Evolutionary conservation across 2,329 filamentous ascomycete species (phyloP).

Genomic region (Colletotrichum karsti): DNA sequence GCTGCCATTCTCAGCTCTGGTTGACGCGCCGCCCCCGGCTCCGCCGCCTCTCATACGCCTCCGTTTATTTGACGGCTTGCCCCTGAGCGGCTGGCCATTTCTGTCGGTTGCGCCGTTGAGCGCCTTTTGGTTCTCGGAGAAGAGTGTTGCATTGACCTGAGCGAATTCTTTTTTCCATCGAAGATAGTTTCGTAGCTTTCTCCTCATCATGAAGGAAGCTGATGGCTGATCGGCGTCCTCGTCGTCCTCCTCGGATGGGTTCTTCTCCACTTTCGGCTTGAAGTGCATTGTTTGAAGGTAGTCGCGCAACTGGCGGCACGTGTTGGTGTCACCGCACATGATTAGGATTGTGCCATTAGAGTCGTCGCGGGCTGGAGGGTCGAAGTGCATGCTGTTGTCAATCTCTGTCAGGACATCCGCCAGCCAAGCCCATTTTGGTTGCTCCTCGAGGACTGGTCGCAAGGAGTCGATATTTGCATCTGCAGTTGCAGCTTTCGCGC

Average conservation of each 20-base stretch:
- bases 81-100: constrained; percentile 57
- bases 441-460: constrained; percentile 86
- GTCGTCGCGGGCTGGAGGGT: constrained; percentile 78
- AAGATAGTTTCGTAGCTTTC: constrained; percentile 86
- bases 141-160: constrained; percentile 81
- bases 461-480: constrained; percentile 67
- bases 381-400: constrained; percentile 87
- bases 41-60: constrained; percentile 85
- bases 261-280: constrained; percentile 59
- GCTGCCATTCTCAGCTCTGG: constrained; percentile 76
- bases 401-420: constrained; percentile 95
- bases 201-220: constrained; percentile 87
- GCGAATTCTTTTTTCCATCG: constrained; percentile 91
- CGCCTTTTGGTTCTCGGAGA: constrained; percentile 81
- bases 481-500: constrained; percentile 53
- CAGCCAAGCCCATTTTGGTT: constrained; percentile 91
- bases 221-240: constrained; percentile 70
- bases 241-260: constrained; percentile 48
- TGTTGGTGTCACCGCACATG: constrained; percentile 91
- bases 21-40: constrained; percentile 61
- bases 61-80: constrained; percentile 84
- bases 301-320: constrained; percentile 87
- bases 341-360: constrained; percentile 93
- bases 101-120: constrained; percentile 73
- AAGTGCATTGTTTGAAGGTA: constrained; percentile 92